These are phyloP conservation scores for Rhododendron simsii DNA, from an alignment of 148 eudicot species.

Conservation along the genomic window DNA sequence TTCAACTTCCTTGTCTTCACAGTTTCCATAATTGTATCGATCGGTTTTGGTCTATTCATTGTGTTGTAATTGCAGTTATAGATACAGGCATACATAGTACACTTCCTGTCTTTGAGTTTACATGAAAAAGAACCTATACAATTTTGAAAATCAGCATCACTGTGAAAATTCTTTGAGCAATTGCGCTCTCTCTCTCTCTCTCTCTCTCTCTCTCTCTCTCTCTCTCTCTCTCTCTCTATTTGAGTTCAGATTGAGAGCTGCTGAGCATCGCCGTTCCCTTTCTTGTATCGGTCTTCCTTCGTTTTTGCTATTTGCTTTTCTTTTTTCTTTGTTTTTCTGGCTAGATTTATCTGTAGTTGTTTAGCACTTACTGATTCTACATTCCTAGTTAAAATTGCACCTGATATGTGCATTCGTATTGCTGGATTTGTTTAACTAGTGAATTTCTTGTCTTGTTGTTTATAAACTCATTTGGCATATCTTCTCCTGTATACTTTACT, in stretches of 20 bases:
- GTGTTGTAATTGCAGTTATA: neutral
- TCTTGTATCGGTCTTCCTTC: neutral
- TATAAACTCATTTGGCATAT: neutral
- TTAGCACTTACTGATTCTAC: neutral
- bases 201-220: no score
- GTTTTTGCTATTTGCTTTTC: neutral
- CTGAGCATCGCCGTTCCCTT: neutral
- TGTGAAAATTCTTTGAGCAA: neutral
- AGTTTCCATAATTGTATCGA: neutral
- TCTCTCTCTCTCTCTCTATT: neutral
- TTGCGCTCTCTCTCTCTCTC: neutral
- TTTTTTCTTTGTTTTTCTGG: neutral
- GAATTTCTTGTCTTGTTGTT: neutral
- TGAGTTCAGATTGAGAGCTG: neutral
- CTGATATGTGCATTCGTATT: neutral
- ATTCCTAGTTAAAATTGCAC: neutral
- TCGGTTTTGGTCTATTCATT: neutral
- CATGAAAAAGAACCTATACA: neutral
- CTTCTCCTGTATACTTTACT: neutral
- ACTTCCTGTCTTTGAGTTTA: neutral
- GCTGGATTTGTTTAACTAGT: neutral
- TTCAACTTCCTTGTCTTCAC: neutral
- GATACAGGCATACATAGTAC: neutral
- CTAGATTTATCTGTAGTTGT: neutral
- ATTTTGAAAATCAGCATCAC: neutral